phyloP scores from a whole-genome alignment of 2,329 filamentous ascomycete genomes.

The Fusarium odoratissimum region DNA sequence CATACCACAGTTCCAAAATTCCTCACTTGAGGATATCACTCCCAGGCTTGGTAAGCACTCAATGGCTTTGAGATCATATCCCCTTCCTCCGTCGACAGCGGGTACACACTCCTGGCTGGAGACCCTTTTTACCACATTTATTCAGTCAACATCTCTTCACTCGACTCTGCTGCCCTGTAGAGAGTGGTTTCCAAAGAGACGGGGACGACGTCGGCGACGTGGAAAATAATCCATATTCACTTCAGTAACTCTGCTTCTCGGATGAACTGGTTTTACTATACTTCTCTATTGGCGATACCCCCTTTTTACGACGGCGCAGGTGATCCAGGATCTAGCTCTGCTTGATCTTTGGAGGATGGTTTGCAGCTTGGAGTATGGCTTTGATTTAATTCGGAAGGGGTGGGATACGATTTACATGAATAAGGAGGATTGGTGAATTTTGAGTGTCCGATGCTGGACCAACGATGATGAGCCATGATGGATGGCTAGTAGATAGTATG shows the following conservation, averaged over 20 bases:
- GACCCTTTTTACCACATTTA: conserved; percentile 31
- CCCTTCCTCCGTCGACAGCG: conserved; percentile 20
- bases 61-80: conserved; percentile 43
- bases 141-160: conserved; percentile 43
- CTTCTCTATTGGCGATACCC: conserved; percentile 52
- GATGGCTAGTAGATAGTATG: conserved; percentile 41
- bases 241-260: conserved; percentile 42
- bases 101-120: conserved; percentile 41
- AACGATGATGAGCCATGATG: conserved; percentile 39
- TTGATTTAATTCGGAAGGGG: conserved; percentile 46
- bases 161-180: conserved; percentile 41
- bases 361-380: conserved; percentile 47
- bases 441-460: conserved; percentile 31
- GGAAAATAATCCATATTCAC: conserved; percentile 40
- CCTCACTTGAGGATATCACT: conserved; percentile 9
- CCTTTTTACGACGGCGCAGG: conserved; percentile 41
- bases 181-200: conserved; percentile 37
- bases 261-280: conserved; percentile 45
- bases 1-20: not conserved
- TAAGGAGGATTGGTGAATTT: conserved; percentile 45
- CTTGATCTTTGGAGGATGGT: conserved; percentile 37
- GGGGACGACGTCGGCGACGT: conserved; percentile 42
- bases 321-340: conserved; percentile 26
- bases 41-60: conserved; percentile 31
- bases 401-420: conserved; percentile 41